Evolutionary conservation across 164 flowering plant genomes (phyloP), one percentile per base, ranked within the genome.

Genomic region (Pachysandra terminalis): DNA sequence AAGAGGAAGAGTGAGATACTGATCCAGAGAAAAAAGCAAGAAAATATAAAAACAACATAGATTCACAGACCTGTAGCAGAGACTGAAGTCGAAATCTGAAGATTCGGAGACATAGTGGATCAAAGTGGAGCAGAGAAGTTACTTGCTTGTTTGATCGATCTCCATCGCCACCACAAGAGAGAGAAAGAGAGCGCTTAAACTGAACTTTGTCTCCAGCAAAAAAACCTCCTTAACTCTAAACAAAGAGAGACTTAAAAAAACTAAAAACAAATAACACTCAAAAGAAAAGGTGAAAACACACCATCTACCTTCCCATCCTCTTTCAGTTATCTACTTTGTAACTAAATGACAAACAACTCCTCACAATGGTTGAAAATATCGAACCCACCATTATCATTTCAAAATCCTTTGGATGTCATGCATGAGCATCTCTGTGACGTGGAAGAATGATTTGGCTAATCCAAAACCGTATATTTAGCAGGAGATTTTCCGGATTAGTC

Each of bases 231-330:
- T 3, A 32, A 32, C 5, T 32, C 37, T 7, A 32, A 32, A 32
- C 37, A 32, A 32, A 71, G 24, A 64, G 35, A 41, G 13, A 14
- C 52, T 65, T 54, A 57, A 27, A 24, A 54, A 25, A 26, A 61
- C 52, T 25, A 63, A 41, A 40, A 63, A n/a, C n/a, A n/a, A n/a
- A n/a, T n/a, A n/a, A n/a, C n/a, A n/a, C n/a, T n/a, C n/a, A n/a
- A 61, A 56, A 48, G 55, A 40, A 70, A 63, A 71, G 59, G 70
- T 57, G 77, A 71, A 78, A 71, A 60, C 71, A 59, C 73, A 72
- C 75, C 64, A 52, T 60, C 54, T 71, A 73, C 68, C 76, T 59
- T 66, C 75, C 72, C 13, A 64, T 37, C 49, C 57, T 71, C 59
- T 52, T 57, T 48, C 59, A 68, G 72, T 59, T 71, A 53, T 68